phyloP scores from a whole-genome alignment of 2,329 filamentous ascomycete genomes.

The Monilinia polystroma region DNA sequence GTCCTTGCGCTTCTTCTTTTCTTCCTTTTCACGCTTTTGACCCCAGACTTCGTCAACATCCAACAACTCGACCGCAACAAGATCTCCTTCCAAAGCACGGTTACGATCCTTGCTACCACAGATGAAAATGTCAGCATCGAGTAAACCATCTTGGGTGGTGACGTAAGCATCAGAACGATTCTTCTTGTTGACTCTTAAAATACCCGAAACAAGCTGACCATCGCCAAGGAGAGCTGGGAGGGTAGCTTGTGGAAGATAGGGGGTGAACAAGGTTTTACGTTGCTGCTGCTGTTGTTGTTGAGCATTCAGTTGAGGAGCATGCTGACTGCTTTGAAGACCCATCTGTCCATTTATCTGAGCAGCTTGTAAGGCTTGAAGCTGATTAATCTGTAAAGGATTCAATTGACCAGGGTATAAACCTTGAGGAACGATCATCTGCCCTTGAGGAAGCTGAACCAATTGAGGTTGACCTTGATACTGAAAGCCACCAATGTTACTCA shows the following conservation, averaged over 20 bases:
- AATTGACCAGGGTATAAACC: constrained; percentile 75
- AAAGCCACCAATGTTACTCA: constrained; percentile 80
- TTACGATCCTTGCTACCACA: constrained; percentile 99
- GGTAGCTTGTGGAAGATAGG: constrained; percentile 92
- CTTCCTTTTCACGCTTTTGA: constrained; percentile 98
- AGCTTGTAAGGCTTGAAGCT: constrained; percentile 89
- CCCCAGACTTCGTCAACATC: constrained; percentile 98
- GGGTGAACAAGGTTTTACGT: constrained; percentile 97
- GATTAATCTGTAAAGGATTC: constrained; percentile 82
- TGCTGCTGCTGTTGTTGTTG: constrained; percentile 85
- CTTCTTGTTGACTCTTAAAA: constrained; percentile 98
- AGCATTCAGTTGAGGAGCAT: constrained; percentile 63
- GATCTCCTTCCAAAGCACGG: constrained; percentile 90
- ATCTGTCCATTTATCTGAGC: constrained; percentile 79
- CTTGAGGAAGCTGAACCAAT: constrained; percentile 78
- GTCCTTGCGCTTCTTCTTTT: constrained; percentile 99
- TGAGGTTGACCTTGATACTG: constrained; percentile 87
- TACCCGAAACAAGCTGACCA: constrained; percentile 92
- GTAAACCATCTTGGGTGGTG: constrained; percentile 78
- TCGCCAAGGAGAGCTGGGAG: constrained; percentile 86
- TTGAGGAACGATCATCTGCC: constrained; percentile 82
- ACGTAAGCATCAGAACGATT: constrained; percentile 98
- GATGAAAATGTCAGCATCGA: constrained; percentile 98
- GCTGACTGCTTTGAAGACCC: constrained; percentile 67
- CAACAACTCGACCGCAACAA: constrained; percentile 92